Conservation (phyloP, 2,329 filamentous ascomycete species). For the Paraphoma chrysanthemicola region DNA sequence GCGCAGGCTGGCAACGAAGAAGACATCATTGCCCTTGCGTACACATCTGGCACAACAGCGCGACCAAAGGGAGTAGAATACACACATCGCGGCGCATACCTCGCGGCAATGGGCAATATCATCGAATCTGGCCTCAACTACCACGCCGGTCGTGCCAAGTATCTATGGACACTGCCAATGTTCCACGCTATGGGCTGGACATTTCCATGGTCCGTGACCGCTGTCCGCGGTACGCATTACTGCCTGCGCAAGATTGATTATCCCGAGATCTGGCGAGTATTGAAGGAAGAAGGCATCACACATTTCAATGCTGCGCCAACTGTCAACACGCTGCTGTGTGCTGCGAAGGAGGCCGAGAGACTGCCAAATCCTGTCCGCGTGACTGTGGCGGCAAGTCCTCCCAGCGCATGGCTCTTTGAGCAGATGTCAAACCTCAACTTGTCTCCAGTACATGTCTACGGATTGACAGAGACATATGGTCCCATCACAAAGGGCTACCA, state of each 20-base stretch:
- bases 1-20: conserved; percentile 77
- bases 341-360: conserved; percentile 73
- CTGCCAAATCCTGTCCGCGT: conserved; percentile 78
- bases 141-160: conserved; percentile 73
- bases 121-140: conserved; percentile 87
- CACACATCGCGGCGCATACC: conserved; percentile 85
- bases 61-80: conserved; percentile 92
- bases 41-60: conserved; percentile 93
- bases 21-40: conserved; percentile 82
- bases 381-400: conserved; percentile 91
- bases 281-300: conserved; percentile 86
- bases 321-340: conserved; percentile 92
- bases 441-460: conserved; percentile 91
- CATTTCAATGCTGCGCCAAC: conserved; percentile 97
- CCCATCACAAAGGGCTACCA: conserved; percentile 94
- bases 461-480: conserved; percentile 86
- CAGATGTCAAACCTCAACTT: conserved; percentile 90
- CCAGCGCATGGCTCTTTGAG: conserved; percentile 88
- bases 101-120: conserved; percentile 84
- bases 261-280: conserved; percentile 84
- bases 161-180: conserved; percentile 93
- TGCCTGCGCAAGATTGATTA: conserved; percentile 96
- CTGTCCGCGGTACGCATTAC: conserved; percentile 92
- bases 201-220: conserved; percentile 92
- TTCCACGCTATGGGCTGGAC: conserved; percentile 78